Evolutionary conservation across 2,329 filamentous ascomycete species (phyloP).

Genomic region (Arthrobotrys iridis): DNA sequence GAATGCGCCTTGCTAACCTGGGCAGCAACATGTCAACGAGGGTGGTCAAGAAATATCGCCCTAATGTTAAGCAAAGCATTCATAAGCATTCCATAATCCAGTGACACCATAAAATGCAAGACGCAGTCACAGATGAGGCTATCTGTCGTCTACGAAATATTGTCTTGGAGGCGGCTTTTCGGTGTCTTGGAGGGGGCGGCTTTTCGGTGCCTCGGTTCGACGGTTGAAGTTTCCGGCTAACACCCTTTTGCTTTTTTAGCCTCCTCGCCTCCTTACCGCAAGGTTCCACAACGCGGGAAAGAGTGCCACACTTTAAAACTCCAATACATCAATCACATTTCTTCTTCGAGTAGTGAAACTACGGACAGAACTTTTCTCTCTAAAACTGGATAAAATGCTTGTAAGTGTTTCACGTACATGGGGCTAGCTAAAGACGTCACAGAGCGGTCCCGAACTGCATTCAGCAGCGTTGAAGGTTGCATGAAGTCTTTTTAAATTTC

Average conservation of each 20-base stretch:
- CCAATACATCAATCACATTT: constrained; percentile 13
- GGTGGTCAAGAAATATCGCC: neutral
- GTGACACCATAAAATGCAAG: constrained; percentile 16
- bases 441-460: neutral
- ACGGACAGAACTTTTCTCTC: constrained; percentile 17
- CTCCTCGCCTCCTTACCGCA: constrained; percentile 30
- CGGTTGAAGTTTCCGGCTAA: constrained; percentile 24
- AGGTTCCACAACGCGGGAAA: constrained; percentile 35
- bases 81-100: constrained; percentile 53
- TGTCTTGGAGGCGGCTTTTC: neutral
- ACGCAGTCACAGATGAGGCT: constrained; percentile 16
- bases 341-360: constrained; percentile 4
- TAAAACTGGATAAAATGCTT: constrained; percentile 29
- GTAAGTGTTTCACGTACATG: constrained; percentile 31
- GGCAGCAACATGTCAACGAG: neutral
- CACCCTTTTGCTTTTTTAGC: constrained; percentile 41
- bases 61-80: constrained; percentile 46
- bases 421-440: constrained; percentile 29
- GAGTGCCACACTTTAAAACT: constrained; percentile 46
- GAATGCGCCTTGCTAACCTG: constrained; percentile 5
- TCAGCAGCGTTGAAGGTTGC: neutral
- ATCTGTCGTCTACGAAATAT: constrained; percentile 12
- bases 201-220: constrained; percentile 52
- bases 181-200: constrained; percentile 15
- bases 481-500: neutral